These are phyloP conservation scores for Podila verticillata DNA, from an alignment of 192 early-diverging fungal genomes.

Conservation along the genomic window DNA sequence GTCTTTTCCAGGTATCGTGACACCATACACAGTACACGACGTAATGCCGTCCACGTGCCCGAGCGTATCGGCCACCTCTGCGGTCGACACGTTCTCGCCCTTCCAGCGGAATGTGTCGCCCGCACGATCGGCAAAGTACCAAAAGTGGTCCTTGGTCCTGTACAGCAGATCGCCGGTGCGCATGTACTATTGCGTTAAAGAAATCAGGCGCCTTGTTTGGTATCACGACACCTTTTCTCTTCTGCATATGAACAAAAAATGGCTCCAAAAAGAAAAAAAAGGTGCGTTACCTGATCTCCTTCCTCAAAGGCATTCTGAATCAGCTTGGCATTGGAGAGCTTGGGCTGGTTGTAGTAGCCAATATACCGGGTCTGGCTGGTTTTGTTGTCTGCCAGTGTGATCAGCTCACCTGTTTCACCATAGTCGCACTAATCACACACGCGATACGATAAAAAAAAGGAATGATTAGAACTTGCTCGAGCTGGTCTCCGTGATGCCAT, in stretches of 20 bases:
- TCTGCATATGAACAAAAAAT: no score
- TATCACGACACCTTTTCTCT: no score
- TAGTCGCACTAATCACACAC: slow-evolving; percentile 9
- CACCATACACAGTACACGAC: slow-evolving; percentile 74
- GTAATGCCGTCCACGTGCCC: slow-evolving; percentile 58
- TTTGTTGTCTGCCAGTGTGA: slow-evolving; percentile 35
- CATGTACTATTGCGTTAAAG: slow-evolving; percentile 37
- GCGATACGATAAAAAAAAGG: no score
- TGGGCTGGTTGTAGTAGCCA: slow-evolving; percentile 62
- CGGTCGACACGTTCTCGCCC: slow-evolving; percentile 66
- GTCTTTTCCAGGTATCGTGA: slow-evolving; percentile 62
- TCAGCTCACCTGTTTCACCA: slow-evolving; percentile 65
- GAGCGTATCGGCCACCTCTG: slow-evolving; percentile 70
- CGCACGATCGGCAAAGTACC: slow-evolving; percentile 73
- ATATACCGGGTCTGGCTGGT: slow-evolving; percentile 42
- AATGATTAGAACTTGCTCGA: no score
- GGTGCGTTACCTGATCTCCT: slow-evolving; percentile 47
- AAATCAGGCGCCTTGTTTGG: no score
- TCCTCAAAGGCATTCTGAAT: slow-evolving; percentile 67
- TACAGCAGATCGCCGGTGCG: slow-evolving; percentile 71
- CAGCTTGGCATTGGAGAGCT: slow-evolving; percentile 61
- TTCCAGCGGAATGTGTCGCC: slow-evolving; percentile 83
- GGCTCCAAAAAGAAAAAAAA: no score
- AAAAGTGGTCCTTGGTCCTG: slow-evolving; percentile 58
- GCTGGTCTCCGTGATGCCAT: no score